phyloP scores from a whole-genome alignment of 1,284 basidiomycete species.

The Cystobasidium sp. region DNA sequence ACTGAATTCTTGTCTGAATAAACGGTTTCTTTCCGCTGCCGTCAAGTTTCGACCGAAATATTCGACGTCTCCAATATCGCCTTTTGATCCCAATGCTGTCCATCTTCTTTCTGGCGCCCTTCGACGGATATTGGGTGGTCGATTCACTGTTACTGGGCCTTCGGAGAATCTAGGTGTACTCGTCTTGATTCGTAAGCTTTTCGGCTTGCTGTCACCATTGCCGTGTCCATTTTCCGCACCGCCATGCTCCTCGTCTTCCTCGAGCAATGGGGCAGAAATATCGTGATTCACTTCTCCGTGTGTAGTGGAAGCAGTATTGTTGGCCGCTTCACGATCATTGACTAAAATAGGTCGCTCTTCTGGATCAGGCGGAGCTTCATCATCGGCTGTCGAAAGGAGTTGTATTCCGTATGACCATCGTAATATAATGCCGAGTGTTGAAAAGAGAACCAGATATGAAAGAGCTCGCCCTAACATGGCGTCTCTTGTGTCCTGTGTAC shows the following conservation, averaged over 20 bases:
- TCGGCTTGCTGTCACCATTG: constrained; percentile 1
- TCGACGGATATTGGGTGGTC: constrained; percentile 29
- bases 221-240: constrained; percentile 6
- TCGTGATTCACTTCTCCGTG: constrained; percentile 6
- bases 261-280: constrained; percentile 7
- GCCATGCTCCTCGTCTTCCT: neutral
- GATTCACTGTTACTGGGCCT: constrained; percentile 29
- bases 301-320: neutral
- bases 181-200: neutral
- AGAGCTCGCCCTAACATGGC: constrained; percentile 52
- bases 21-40: constrained; percentile 4
- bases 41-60: constrained; percentile 32
- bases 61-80: constrained; percentile 28
- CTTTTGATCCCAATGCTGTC: constrained; percentile 31
- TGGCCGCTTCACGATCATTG: neutral
- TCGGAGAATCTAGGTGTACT: constrained; percentile 28
- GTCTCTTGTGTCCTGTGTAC: constrained; percentile 51
- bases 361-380: constrained; percentile 32
- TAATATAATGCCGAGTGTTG: constrained; percentile 59
- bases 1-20: constrained; percentile 32
- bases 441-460: constrained; percentile 58
- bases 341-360: constrained; percentile 19
- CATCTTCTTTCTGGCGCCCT: constrained; percentile 26
- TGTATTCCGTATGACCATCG: constrained; percentile 59
- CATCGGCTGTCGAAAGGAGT: constrained; percentile 58